These are phyloP conservation scores for Carex arenaria DNA, from an alignment of 202 grass and related monocot genomes.

Conservation along the genomic window DNA sequence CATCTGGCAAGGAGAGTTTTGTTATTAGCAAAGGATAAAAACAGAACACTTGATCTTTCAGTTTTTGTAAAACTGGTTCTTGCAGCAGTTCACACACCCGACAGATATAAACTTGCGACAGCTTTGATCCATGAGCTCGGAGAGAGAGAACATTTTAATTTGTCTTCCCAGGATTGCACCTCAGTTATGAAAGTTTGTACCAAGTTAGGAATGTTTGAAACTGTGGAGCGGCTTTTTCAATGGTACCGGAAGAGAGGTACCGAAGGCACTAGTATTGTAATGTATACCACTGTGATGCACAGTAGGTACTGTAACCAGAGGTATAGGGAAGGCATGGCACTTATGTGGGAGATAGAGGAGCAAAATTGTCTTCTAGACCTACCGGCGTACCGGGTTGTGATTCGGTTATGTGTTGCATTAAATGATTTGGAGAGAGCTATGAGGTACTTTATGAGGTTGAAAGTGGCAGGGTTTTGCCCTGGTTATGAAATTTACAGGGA, in stretches of 20 bases:
- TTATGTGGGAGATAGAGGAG: constrained; percentile 87
- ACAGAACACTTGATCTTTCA: constrained; percentile 43
- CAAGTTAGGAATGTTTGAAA: constrained; percentile 48
- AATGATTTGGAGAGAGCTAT: constrained; percentile 53
- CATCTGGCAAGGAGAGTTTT: constrained; percentile 53
- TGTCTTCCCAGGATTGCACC: constrained; percentile 55
- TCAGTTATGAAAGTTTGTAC: constrained; percentile 85
- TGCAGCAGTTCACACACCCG: constrained; percentile 45
- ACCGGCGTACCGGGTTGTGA: constrained; percentile 69
- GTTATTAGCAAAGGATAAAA: constrained; percentile 45
- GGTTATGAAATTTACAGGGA: constrained; percentile 54
- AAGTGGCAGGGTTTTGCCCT: constrained; percentile 64
- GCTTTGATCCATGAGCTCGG: constrained; percentile 53
- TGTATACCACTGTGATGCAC: constrained; percentile 86
- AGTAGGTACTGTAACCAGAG: constrained; percentile 47
- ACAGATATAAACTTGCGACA: constrained; percentile 58
- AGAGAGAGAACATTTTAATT: constrained; percentile 45
- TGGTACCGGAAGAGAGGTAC: constrained; percentile 46
- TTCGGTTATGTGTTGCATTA: constrained; percentile 53
- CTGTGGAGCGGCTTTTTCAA: constrained; percentile 60
- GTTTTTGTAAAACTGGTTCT: constrained; percentile 62
- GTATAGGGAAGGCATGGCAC: constrained; percentile 59
- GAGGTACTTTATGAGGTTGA: constrained; percentile 56
- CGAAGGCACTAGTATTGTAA: constrained; percentile 43
- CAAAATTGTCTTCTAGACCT: constrained; percentile 62